Evolutionary conservation across 2,329 filamentous ascomycete genomes (phyloP), one percentile per base, ranked within the genome.

Genomic region (Trichoderma citrinoviride): DNA sequence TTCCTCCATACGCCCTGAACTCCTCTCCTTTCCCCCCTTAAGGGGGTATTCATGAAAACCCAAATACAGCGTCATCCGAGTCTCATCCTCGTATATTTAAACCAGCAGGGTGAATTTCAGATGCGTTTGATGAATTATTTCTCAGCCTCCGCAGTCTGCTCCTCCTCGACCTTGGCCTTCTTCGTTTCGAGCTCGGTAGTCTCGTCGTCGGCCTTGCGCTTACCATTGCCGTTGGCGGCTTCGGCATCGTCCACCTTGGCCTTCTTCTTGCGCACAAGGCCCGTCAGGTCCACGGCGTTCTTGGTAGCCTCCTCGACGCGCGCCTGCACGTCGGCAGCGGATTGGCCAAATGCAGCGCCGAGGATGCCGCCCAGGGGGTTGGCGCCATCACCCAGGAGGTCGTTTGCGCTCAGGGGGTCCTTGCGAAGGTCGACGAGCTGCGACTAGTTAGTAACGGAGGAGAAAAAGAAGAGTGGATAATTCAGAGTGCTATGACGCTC

Each of bases 261-360:
- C 76, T 86, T 87, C 73, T 89, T 93, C 73, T 89, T 93, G 71
- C 89, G 87, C 49, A 94, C 88, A 52, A 94, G 80, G n/a, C 87
- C 85, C 0, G 85, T 86, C 15, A 96, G 79, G 73, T 95, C 91
- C 17, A 85, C 92, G 7, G 91, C 91, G 7, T 80, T 83, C 77
- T 89, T 89, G 71, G 88, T 90, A 29, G 89, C 90, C 73, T 93
- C 89, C 52, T 90, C 87, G 52, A 92, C 81, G 68, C 86, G 83
- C 25, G 87, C 87, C 68, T 87, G 82, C 58, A 86, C 84, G 63
- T 88, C 82, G 1, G 80, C 81, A 3, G 85, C 80, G 41, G 86
- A 84, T 72, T 88, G 85, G 65, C 88, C 89, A 5, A 89, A 75
- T 47, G 86, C 81, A 21, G 85, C 82, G 64, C 88, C 87, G 7